These are phyloP conservation scores for Pistacia vera DNA, from an alignment of 345 rosid species.

Conservation along the genomic window DNA sequence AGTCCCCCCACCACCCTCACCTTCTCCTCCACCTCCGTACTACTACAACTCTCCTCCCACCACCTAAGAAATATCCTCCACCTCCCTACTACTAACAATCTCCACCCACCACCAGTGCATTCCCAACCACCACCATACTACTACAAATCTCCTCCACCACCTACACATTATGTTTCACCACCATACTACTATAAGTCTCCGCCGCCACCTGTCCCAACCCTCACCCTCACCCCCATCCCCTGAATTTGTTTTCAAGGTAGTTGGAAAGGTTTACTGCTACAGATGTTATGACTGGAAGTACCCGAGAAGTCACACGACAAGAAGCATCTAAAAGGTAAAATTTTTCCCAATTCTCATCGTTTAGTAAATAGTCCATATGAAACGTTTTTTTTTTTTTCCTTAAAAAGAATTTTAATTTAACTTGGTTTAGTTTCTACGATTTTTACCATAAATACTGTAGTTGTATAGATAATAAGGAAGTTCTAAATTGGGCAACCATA, in stretches of 20 bases:
- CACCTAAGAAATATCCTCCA: too few species aligned
- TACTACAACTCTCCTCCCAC: conserved; percentile 17
- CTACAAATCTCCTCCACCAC: conserved; percentile 30
- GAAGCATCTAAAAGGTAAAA: conserved; percentile 77
- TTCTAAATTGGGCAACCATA: too few species aligned
- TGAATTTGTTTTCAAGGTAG: conserved; percentile 38
- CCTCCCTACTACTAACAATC: conserved; percentile 55
- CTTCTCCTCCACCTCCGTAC: conserved; percentile 36
- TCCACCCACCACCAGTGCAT: conserved; percentile 52
- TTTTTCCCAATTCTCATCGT: not conserved
- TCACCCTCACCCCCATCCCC: conserved; percentile 32
- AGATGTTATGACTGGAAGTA: conserved; percentile 59
- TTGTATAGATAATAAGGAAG: not conserved
- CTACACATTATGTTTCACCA: not conserved
- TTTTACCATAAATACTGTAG: not conserved
- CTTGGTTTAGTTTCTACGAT: not conserved
- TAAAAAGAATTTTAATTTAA: too few species aligned
- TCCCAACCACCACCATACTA: conserved; percentile 26
- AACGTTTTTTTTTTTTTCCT: too few species aligned
- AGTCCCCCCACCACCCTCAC: conserved; percentile 45
- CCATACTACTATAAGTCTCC: conserved; percentile 23
- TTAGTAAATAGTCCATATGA: not conserved
- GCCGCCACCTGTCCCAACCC: conserved; percentile 1
- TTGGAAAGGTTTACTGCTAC: conserved; percentile 61
- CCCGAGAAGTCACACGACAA: conserved; percentile 64